phyloP scores from a whole-genome alignment of 2,329 filamentous ascomycete species.

The Basipetospora chlamydospora region DNA sequence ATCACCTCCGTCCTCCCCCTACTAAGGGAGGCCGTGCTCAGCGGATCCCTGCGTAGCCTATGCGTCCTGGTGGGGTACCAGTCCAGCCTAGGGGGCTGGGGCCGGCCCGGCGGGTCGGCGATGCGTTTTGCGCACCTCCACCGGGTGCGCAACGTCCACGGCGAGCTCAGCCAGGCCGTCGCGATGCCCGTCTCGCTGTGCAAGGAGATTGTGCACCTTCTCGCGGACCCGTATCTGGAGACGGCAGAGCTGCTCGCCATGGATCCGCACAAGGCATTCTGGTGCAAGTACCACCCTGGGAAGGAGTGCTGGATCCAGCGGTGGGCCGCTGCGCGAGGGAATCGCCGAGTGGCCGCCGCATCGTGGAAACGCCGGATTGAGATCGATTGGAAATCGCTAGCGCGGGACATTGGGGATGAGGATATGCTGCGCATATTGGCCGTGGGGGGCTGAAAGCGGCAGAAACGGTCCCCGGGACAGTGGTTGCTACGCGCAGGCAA shows the following conservation, averaged over 20 bases:
- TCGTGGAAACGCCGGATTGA: not conserved
- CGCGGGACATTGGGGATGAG: constrained; percentile 1
- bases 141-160: not conserved
- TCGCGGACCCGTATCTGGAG: constrained; percentile 30
- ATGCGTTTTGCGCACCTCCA: too few species aligned
- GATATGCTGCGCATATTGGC: constrained; percentile 1
- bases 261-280: constrained; percentile 19
- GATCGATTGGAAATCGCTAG: constrained; percentile 2
- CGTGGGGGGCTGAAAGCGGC: not conserved
- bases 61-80: not conserved
- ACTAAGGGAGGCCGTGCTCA: constrained; percentile 2
- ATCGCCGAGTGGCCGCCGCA: not conserved
- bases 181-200: constrained; percentile 2
- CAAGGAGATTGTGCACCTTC: constrained; percentile 16
- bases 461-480: too few species aligned
- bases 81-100: too few species aligned
- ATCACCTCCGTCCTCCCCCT: not conserved
- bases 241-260: constrained; percentile 22
- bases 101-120: not conserved
- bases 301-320: constrained; percentile 10
- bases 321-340: not conserved
- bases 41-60: not conserved
- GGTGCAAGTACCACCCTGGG: constrained; percentile 26
- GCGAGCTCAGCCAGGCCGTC: too few species aligned
- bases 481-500: too few species aligned